Evolutionary conservation across 2,329 filamentous ascomycete species (phyloP), one percentile per base, ranked within the genome.

Genomic region (Monilinia laxa): DNA sequence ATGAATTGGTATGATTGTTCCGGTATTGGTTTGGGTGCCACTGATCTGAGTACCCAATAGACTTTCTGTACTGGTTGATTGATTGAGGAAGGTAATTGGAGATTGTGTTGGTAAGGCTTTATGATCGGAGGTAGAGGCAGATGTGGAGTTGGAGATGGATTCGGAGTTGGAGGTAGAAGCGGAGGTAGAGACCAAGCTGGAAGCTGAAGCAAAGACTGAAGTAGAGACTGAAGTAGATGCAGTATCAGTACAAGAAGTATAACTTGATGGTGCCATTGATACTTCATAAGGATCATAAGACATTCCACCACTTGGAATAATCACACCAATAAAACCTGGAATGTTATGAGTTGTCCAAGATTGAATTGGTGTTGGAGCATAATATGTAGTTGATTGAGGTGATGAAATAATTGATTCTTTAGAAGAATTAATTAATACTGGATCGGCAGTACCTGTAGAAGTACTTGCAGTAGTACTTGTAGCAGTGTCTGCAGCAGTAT

Each of bases 311-410:
- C 20, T 60, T 12, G 58, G 58, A 23, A 62, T 51, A 9, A n/a
- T 51, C 16, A 52, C 45, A 51, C 58, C 45, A 14, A 60, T 51
- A 25, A 60, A 60, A 11, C 57, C 57, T 14, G 58, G 58, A 40
- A 51, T 7, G 0, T 14, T 62, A 31, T 40, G 31, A 11, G 45
- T 62, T 1, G n/a, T 40, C 45, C 12, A 51, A 3, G 45, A 51
- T 62, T 23, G n/a, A 20, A 38, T 47, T 16, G 45, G 4, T 2
- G 58, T n/a, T 6, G 45, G 14, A 16, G 49, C 12, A 4, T 62
- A 25, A 2, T 51, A 51, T 14, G 58, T 49, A 20, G 9, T 51
- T 18, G 20, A 23, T 16, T 14, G 18, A 0, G 14, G 7, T 38
- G n/a, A 51, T 11, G 20, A 25, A 38, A 31, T 23, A 4, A 2